Evolutionary conservation across 306 rosid genomes (phyloP).

Genomic region (Hylodesmum podocarpum): DNA sequence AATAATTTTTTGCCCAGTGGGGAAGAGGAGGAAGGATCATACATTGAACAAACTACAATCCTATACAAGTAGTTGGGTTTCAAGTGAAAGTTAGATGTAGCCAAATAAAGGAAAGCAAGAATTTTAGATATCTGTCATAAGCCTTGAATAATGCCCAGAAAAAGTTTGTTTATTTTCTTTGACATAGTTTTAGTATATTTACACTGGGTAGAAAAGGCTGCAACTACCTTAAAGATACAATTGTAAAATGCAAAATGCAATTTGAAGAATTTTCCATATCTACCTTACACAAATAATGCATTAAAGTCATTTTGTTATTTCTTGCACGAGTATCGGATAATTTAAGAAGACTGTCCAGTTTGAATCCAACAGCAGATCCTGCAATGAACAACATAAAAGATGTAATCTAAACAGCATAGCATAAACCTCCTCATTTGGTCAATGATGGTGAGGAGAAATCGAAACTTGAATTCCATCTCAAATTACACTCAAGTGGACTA

Average conservation of each 20-base stretch:
- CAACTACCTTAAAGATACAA: constrained; percentile 12
- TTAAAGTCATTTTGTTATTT: constrained; percentile 97
- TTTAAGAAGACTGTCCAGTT: constrained; percentile 97
- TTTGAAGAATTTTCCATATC: constrained; percentile 19
- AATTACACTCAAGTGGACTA: background rate
- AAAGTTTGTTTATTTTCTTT: constrained; percentile 6
- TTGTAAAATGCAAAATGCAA: background rate
- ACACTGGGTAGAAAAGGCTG: background rate
- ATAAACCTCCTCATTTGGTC: constrained; percentile 10
- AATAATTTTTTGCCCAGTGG: background rate
- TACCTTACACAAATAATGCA: constrained; percentile 99
- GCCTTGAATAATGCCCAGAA: constrained; percentile 17
- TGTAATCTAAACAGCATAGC: constrained; percentile 16
- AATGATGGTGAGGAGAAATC: constrained; percentile 6
- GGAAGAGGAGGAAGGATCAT: background rate
- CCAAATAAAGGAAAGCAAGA: background rate
- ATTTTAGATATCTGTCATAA: background rate
- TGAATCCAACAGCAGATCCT: constrained; percentile 98
- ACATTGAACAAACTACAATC: background rate
- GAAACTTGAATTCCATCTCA: constrained; percentile 19
- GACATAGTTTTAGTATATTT: background rate
- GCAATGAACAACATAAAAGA: constrained; percentile 37
- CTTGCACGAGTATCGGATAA: constrained; percentile 97
- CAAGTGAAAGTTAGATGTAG: background rate
- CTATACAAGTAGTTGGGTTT: background rate